phyloP scores from a whole-genome alignment of 179 eudicot genomes.

The Dionaea muscipula region DNA sequence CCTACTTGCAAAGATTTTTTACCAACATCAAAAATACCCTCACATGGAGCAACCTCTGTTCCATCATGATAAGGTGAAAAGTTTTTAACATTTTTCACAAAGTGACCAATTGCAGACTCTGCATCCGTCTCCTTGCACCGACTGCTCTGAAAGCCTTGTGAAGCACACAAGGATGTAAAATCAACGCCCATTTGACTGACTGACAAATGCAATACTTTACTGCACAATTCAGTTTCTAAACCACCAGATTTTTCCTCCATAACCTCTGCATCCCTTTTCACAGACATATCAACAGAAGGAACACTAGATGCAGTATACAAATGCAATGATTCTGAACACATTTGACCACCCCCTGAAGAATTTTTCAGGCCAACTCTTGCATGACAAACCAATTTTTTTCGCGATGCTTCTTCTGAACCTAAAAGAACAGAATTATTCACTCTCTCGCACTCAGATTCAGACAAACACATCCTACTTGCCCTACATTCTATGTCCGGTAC shows the following conservation, averaged over 20 bases:
- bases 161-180: background rate
- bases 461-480: slow-evolving; percentile 13
- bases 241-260: background rate
- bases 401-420: background rate
- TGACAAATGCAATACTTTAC: background rate
- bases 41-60: background rate
- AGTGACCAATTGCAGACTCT: background rate
- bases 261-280: background rate
- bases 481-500: slow-evolving; percentile 16
- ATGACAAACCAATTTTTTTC: slow-evolving; percentile 1
- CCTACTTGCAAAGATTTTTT: no score
- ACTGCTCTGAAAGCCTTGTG: background rate
- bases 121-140: background rate
- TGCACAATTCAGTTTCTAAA: background rate
- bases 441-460: slow-evolving; percentile 11
- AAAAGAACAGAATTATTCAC: slow-evolving; percentile 7
- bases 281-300: background rate
- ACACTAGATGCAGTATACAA: slow-evolving; percentile 8
- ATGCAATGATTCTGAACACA: slow-evolving; percentile 7
- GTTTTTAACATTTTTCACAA: background rate
- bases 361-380: slow-evolving; percentile 2
- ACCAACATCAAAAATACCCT: no score
- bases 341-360: slow-evolving; percentile 7
- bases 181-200: background rate
- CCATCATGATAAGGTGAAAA: background rate